Base-by-base conservation (phyloP, 2,329 filamentous ascomycete species). In the Alternaria longipes region DNA sequence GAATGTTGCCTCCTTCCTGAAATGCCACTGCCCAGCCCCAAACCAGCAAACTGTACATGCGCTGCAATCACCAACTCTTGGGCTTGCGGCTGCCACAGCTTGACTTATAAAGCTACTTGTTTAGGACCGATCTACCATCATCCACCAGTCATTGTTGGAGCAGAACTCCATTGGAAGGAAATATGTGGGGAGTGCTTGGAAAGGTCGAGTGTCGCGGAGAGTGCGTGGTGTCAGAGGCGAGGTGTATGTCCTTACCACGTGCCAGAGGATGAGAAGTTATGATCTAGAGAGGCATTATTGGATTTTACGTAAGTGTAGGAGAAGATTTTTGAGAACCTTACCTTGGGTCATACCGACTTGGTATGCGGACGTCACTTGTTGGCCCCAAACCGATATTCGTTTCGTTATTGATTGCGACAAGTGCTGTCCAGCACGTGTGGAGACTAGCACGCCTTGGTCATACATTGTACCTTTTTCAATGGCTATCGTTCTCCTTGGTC, bases 31-130 rank as follows among this genome's bases (percentile, higher is more conserved):
- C 22, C 18, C 6, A 9, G 24, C 1, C 11, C 26, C 7, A 54
- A 44, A 24, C 50, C 56, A 18, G n/a, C 11, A 38, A 56, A 52
- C 41, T 60, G 53, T 22, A 47, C 41, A 4, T 60, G 58, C 41
- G 20, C 40, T 8, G 58, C 53, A 5, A 36, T 18, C 5, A 20
- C 28, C 1, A 26, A 50, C 12, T 28, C 47, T 6, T 60, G 41
- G 46, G 41, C 45, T 7, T 60, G 58, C 22, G 32, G 54, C 26
- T 60, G 26, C 18, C 53, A 49, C 9, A 38, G 18, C 8, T 46
- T 52, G 3, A 7, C 12, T 0, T 56, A 56, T 40, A 18, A 28
- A 1, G 9, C 26, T 14, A 32, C 40, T 3, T 56, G 58, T 32
- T 14, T 45, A 8, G 46, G 46, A 9, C 32, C 52, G 5, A 51